These are phyloP conservation scores for Rhodomyrtus tomentosa DNA, from an alignment of 345 rosid species.

Conservation along the genomic window DNA sequence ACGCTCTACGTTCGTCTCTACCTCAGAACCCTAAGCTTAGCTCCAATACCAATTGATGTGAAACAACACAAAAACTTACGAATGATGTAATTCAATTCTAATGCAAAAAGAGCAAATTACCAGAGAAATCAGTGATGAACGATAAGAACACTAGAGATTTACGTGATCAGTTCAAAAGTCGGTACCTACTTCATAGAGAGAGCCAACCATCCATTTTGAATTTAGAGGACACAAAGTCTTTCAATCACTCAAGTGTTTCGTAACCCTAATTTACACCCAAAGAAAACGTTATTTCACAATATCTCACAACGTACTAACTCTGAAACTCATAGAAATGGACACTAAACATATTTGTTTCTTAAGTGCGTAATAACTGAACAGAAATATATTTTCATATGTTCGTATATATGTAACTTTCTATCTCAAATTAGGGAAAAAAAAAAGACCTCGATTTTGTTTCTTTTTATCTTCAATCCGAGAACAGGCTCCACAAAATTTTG, in stretches of 20 bases:
- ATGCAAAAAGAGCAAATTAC: not conserved
- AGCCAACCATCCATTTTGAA: accelerated
- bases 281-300: not conserved
- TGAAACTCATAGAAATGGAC: not conserved
- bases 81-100: not conserved
- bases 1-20: not conserved
- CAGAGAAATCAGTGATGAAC: not conserved
- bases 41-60: not conserved
- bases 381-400: not conserved
- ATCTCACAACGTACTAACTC: not conserved
- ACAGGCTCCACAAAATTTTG: not conserved
- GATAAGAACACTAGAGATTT: not conserved
- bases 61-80: not conserved
- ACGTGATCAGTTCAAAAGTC: not conserved
- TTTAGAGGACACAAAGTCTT: not conserved
- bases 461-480: not conserved
- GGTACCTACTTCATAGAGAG: not conserved
- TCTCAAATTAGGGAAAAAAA: not conserved
- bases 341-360: not conserved
- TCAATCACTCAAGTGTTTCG: not conserved
- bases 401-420: not conserved
- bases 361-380: not conserved
- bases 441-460: not conserved
- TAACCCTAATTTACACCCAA: not conserved
- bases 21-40: too few species aligned